Evolutionary conservation across 75 land plant genomes (phyloP).

Genomic region (Cryptomeria japonica): DNA sequence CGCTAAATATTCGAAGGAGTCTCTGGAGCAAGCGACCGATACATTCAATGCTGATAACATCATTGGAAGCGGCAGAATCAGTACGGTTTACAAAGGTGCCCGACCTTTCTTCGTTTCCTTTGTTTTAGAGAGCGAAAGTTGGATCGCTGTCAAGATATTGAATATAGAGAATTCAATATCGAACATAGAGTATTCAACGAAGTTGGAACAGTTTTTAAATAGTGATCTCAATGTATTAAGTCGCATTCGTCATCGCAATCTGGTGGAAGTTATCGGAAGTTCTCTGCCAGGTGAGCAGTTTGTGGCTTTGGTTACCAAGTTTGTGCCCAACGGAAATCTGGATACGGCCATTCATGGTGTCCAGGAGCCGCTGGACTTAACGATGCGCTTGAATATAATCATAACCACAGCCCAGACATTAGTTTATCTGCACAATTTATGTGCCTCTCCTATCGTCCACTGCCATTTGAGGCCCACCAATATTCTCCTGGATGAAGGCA

Average conservation of each 20-base stretch:
- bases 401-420: conserved; percentile 51
- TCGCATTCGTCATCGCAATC: conserved; percentile 18
- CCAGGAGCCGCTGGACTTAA: conserved; percentile 3
- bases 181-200: not conserved
- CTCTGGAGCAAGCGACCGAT: conserved; percentile 13
- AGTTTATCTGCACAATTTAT: conserved; percentile 59
- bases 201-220: conserved; percentile 2
- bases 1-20: not conserved
- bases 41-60: conserved; percentile 6
- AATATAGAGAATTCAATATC: not conserved
- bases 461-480: conserved; percentile 85
- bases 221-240: conserved; percentile 18
- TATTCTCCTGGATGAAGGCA: conserved; percentile 58
- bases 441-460: conserved; percentile 62
- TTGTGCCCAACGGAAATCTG: conserved; percentile 81
- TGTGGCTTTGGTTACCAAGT: conserved; percentile 72
- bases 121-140: too few relatives aligned
- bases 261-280: conserved; percentile 25
- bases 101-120: not conserved
- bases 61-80: conserved; percentile 17
- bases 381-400: conserved; percentile 33
- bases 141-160: not conserved
- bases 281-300: conserved; percentile 31
- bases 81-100: conserved; percentile 13
- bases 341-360: conserved; percentile 42